These are phyloP conservation scores for Solanum hybrid DNA, from an alignment of 305 asterid genomes.

Conservation along the genomic window DNA sequence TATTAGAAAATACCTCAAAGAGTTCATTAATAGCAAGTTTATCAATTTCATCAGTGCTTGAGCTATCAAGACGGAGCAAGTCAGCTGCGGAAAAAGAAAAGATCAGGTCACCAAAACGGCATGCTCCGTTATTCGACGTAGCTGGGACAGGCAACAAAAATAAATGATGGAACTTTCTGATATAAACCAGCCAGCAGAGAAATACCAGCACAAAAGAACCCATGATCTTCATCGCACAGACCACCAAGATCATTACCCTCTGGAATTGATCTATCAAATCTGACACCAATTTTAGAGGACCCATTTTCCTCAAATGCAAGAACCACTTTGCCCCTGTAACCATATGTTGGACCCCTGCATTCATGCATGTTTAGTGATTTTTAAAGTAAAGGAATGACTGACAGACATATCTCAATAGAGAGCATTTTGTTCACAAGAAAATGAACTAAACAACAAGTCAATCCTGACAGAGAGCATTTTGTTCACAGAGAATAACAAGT, in stretches of 20 bases:
- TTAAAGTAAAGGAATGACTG: background rate
- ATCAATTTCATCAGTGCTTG: conserved; percentile 53
- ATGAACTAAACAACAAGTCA: background rate
- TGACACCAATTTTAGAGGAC: conserved; percentile 77
- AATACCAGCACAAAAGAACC: conserved; percentile 83
- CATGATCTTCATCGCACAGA: conserved; percentile 81
- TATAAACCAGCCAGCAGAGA: background rate
- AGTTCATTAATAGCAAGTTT: conserved; percentile 68
- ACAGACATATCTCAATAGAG: background rate
- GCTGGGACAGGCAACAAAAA: background rate
- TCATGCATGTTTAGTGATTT: background rate
- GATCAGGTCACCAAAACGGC: conserved; percentile 1
- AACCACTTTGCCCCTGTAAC: conserved; percentile 72
- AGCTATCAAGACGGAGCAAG: conserved; percentile 64
- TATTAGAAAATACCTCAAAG: conserved; percentile 50
- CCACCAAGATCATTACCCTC: conserved; percentile 94
- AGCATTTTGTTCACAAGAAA: background rate
- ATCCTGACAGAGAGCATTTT: background rate
- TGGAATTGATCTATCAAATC: conserved; percentile 72
- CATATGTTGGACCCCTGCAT: conserved; percentile 72
- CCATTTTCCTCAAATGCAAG: conserved; percentile 80
- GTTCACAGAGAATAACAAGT: background rate
- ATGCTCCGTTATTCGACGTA: background rate
- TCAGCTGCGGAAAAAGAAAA: conserved; percentile 48
- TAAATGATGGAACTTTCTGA: background rate